phyloP scores from a whole-genome alignment of 495 filamentous ascomycete species.

The Penicillium herquei region DNA sequence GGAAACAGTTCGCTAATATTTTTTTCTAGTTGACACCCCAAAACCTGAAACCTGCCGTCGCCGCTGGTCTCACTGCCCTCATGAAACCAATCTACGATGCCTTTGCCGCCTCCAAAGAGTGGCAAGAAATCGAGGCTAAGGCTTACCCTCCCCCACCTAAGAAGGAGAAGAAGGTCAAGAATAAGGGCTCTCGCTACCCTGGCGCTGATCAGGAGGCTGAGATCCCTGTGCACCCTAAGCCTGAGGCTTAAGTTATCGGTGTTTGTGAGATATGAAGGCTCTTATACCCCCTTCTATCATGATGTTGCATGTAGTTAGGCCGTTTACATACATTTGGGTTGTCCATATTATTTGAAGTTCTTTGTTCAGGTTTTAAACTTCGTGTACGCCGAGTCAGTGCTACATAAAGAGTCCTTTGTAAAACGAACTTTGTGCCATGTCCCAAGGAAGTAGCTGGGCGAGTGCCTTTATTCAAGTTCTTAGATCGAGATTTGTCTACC shows the following conservation, averaged over 20 bases:
- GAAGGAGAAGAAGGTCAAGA: constrained; percentile 77
- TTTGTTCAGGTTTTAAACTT: too few species aligned
- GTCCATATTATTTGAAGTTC: too few species aligned
- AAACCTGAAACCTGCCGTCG: constrained; percentile 74
- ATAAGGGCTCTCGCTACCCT: constrained; percentile 70
- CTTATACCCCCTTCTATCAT: too few species aligned
- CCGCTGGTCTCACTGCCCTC: constrained; percentile 65
- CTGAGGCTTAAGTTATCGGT: constrained; percentile 9
- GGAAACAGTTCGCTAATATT: constrained; percentile 45
- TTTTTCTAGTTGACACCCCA: constrained; percentile 72
- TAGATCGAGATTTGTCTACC: too few species aligned
- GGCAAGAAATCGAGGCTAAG: constrained; percentile 75
- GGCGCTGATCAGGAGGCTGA: constrained; percentile 41
- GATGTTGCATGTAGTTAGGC: too few species aligned
- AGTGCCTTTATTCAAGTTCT: too few species aligned
- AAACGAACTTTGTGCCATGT: too few species aligned
- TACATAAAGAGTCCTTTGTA: too few species aligned
- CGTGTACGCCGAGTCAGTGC: too few species aligned
- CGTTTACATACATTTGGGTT: too few species aligned
- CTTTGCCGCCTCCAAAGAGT: constrained; percentile 68
- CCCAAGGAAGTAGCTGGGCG: too few species aligned
- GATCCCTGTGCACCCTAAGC: constrained; percentile 17
- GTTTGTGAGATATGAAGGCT: background rate
- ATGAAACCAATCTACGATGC: constrained; percentile 72
- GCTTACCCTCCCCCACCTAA: constrained; percentile 80